phyloP scores from a whole-genome alignment of 495 filamentous ascomycete genomes.

The Podospora conica region DNA sequence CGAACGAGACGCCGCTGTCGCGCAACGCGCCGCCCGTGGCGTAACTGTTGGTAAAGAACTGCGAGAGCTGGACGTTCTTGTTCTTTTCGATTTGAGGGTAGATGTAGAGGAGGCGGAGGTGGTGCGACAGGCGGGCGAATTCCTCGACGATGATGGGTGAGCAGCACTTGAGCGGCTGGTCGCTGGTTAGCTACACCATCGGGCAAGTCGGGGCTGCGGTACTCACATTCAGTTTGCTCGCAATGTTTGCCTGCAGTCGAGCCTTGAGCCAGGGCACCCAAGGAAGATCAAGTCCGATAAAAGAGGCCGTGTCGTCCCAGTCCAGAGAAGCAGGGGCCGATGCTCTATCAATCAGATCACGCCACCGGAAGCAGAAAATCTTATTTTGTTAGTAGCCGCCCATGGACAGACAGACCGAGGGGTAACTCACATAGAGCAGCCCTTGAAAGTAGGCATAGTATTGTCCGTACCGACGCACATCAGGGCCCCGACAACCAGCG shows the following conservation, averaged over 20 bases:
- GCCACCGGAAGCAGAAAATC: conserved; percentile 98
- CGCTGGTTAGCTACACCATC: neutral
- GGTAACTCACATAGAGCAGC: conserved; percentile 21
- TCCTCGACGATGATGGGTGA: conserved; percentile 84
- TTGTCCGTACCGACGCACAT: conserved; percentile 70
- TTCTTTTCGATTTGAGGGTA: conserved; percentile 85
- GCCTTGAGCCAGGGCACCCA: conserved; percentile 73
- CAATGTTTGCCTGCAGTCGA: conserved; percentile 64
- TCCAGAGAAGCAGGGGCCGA: conserved; percentile 38
- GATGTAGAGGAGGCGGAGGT: conserved; percentile 80
- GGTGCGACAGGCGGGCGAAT: conserved; percentile 79
- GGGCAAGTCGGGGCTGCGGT: neutral
- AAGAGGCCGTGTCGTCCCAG: conserved; percentile 50
- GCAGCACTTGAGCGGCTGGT: conserved; percentile 79
- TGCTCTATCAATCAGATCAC: conserved; percentile 64
- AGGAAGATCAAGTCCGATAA: conserved; percentile 54
- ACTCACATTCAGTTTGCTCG: conserved; percentile 68
- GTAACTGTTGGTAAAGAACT: conserved; percentile 45
- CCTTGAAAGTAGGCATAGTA: conserved; percentile 92
- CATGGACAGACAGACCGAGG: conserved; percentile 34
- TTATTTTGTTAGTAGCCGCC: conserved; percentile 37
- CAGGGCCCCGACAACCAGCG: conserved; percentile 66
- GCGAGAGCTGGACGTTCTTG: conserved; percentile 67
- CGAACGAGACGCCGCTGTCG: conserved; percentile 56
- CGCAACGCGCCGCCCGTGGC: conserved; percentile 47